Percentiles rank a stretch among this genome's conserved stretches.
Evolutionary conservation across 2,329 filamentous ascomycete species (phyloP).

Genomic region (Diaporthe caulivora): DNA sequence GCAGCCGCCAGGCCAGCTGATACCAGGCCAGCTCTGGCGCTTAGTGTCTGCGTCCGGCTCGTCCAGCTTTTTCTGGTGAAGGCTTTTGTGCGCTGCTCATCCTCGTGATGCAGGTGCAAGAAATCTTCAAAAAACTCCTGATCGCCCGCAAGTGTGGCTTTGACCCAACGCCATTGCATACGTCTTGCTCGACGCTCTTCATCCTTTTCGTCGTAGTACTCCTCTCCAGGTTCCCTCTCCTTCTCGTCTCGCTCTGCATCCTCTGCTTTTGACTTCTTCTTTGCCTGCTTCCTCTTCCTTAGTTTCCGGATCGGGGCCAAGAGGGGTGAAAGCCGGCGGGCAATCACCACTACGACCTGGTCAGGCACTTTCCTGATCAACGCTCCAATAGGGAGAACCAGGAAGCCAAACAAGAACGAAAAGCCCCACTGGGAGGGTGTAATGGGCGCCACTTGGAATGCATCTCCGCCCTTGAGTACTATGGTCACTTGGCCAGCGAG

Average conservation of each 20-base stretch:
- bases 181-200: constrained; percentile 24
- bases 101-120: constrained; percentile 12
- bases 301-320: neutral
- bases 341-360: constrained; percentile 5
- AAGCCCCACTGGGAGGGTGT: constrained; percentile 77
- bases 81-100: neutral
- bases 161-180: constrained; percentile 27
- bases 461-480: constrained; percentile 76
- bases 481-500: constrained; percentile 79
- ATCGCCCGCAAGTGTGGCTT: constrained; percentile 18
- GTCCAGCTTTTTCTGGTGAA: constrained; percentile 18
- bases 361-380: constrained; percentile 16
- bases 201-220: constrained; percentile 21
- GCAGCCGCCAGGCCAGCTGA: constrained; percentile 18
- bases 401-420: constrained; percentile 74
- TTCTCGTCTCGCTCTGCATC: neutral
- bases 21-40: constrained; percentile 9
- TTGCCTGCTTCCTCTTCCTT: constrained; percentile 6
- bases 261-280: neutral
- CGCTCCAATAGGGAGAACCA: constrained; percentile 62
- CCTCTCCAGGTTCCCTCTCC: neutral
- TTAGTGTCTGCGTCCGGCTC: neutral
- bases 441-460: constrained; percentile 73
- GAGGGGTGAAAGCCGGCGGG: constrained; percentile 5
- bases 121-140: constrained; percentile 24